phyloP scores from a whole-genome alignment of 768 basidiomycete species.

The Amanita muscaria region DNA sequence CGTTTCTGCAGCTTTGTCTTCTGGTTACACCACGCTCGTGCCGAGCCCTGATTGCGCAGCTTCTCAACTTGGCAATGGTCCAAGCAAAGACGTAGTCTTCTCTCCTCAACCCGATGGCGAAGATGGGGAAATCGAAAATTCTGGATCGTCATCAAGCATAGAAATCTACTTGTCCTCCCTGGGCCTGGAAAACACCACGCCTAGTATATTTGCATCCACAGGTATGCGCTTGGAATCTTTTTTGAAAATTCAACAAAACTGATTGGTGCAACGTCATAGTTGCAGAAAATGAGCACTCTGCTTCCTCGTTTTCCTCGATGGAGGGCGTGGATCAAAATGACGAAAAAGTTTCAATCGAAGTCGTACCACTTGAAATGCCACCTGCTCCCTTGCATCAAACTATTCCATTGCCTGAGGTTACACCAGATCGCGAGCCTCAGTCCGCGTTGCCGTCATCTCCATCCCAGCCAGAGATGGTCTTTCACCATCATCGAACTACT shows the following conservation, averaged over 20 bases:
- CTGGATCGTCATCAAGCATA: conserved; percentile 4
- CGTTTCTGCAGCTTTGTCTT: not conserved
- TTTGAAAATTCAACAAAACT: not conserved
- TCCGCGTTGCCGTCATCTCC: conserved; percentile 7
- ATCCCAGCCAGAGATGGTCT: conserved; percentile 5
- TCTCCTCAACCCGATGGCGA: not conserved
- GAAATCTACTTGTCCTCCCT: conserved; percentile 9
- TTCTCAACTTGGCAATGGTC: not conserved
- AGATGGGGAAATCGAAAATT: conserved; percentile 7
- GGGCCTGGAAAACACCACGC: conserved; percentile 2
- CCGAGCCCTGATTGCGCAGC: not conserved
- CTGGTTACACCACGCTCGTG: not conserved
- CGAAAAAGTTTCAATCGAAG: not conserved
- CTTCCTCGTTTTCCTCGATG: not conserved
- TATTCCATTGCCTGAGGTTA: conserved; percentile 24
- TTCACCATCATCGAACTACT: not conserved
- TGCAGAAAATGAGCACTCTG: not conserved
- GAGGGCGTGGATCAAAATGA: not conserved
- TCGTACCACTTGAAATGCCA: conserved; percentile 15
- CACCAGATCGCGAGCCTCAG: conserved; percentile 4
- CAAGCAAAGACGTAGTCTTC: not conserved
- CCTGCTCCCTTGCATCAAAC: conserved; percentile 24
- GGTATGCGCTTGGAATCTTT: not conserved
- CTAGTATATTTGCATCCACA: conserved; percentile 1
- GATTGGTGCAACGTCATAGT: not conserved